Evolutionary conservation across 2,329 filamentous ascomycete species (phyloP).

Genomic region (Trichoderma koningii): DNA sequence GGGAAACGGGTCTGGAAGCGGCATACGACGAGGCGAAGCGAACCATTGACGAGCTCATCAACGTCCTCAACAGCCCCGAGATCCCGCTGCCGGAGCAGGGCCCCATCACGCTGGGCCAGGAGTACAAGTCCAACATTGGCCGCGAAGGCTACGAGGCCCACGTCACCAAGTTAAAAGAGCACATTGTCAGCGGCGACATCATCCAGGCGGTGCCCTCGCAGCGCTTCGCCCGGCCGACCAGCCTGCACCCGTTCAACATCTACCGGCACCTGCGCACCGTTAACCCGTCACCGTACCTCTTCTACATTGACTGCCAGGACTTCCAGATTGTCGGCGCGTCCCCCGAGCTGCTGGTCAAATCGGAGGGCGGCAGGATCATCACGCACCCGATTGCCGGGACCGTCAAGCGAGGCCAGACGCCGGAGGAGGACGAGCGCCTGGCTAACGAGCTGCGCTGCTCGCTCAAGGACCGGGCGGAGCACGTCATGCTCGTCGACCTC

Average conservation of each 20-base stretch:
- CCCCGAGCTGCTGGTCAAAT: slow-evolving; percentile 91
- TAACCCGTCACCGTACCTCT: slow-evolving; percentile 95
- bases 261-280: slow-evolving; percentile 96
- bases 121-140: slow-evolving; percentile 92
- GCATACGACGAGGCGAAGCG: slow-evolving; percentile 67
- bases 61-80: slow-evolving; percentile 71
- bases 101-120: slow-evolving; percentile 69
- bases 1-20: slow-evolving; percentile 53
- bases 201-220: slow-evolving; percentile 98
- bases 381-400: slow-evolving; percentile 98
- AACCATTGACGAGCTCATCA: slow-evolving; percentile 67
- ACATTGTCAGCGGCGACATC: slow-evolving; percentile 90
- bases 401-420: slow-evolving; percentile 78
- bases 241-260: slow-evolving; percentile 94
- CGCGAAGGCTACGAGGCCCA: slow-evolving; percentile 86
- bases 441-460: slow-evolving; percentile 75
- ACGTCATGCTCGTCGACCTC: slow-evolving; percentile 79
- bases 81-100: slow-evolving; percentile 76
- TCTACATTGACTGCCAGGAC: slow-evolving; percentile 87
- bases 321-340: slow-evolving; percentile 96
- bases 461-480: slow-evolving; percentile 64
- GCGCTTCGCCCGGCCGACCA: slow-evolving; percentile 84
- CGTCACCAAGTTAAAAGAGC: slow-evolving; percentile 81
- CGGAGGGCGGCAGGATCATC: slow-evolving; percentile 82
- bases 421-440: slow-evolving; percentile 78